Evolutionary conservation across 169 alveolate genomes (phyloP).

Genomic region (Eimeria tenella): DNA sequence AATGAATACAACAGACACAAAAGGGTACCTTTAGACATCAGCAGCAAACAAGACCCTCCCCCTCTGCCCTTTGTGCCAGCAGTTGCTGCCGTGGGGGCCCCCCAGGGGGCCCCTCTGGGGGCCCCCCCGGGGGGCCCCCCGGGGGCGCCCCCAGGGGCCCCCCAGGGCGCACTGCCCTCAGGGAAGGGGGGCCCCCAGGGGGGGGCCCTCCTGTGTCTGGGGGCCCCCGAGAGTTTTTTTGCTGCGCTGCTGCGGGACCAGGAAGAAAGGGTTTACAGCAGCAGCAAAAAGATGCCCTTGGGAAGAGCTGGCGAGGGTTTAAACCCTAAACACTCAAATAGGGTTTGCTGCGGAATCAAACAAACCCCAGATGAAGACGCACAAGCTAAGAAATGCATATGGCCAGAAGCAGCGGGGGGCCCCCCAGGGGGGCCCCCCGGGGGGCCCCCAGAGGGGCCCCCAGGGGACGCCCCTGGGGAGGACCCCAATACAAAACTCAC

Average conservation of each 20-base stretch:
- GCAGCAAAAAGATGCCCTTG: constrained; percentile 10
- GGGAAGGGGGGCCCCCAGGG: no score
- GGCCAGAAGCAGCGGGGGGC: not conserved
- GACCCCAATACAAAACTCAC: not conserved
- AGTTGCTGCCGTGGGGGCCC: no score
- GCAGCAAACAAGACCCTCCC: no score
- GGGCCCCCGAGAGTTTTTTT: not conserved
- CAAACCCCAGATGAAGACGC: constrained; percentile 6
- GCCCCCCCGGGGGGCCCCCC: no score
- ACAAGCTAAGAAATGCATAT: not conserved
- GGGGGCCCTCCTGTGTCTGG: not conserved
- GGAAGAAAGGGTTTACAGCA: not conserved
- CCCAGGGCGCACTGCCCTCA: no score
- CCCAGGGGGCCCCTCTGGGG: no score
- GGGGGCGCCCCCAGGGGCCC: no score
- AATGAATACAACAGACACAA: no score
- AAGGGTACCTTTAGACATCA: no score
- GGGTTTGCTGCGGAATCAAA: constrained; percentile 19
- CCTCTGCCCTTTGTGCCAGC: no score
- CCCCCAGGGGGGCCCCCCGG: not conserved
- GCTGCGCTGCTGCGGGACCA: not conserved
- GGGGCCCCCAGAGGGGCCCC: not conserved
- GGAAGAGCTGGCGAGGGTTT: not conserved
- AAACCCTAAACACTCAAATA: not conserved
- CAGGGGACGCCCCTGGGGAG: constrained; percentile 4